Conservation (phyloP, 176 grass and related monocot species). For the Cymbopogon citratus region DNA sequence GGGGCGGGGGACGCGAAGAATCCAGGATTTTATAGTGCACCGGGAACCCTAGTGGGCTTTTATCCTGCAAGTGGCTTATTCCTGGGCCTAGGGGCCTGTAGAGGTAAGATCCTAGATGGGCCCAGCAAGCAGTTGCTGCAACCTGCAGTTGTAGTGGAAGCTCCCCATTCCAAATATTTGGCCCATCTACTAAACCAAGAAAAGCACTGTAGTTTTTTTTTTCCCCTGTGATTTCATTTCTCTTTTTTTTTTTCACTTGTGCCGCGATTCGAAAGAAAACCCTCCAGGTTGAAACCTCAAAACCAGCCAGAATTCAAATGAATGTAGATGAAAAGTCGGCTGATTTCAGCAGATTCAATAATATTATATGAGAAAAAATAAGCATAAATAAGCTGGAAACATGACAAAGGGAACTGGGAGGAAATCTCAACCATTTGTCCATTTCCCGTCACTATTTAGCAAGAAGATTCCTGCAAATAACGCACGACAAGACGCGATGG, state of each 20-base stretch:
- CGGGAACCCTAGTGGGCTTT: constrained; percentile 1
- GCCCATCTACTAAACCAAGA: no score
- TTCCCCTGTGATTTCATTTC: no score
- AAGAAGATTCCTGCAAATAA: not conserved
- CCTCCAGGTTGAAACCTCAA: not conserved
- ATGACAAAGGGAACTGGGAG: no score
- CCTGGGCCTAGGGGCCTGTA: not conserved
- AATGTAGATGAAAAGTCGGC: no score
- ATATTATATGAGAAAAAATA: no score
- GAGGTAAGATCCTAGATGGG: not conserved
- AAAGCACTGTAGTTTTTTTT: no score
- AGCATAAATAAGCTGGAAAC: no score
- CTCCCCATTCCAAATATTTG: no score
- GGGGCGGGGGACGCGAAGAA: not conserved
- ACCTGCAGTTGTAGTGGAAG: no score
- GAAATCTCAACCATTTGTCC: not conserved
- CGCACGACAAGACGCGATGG: not conserved
- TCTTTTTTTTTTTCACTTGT: no score
- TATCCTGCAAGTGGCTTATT: not conserved
- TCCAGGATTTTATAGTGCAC: not conserved
- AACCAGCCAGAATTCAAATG: not conserved
- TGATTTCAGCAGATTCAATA: no score
- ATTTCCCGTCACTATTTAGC: not conserved
- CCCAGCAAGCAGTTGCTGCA: not conserved
- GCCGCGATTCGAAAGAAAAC: no score